A percentile compares a stretch with the other conserved stretches of the same genome.
These are phyloP conservation scores for Lophiotrema nucula DNA, from an alignment of 495 filamentous ascomycete species.

Conservation along the genomic window DNA sequence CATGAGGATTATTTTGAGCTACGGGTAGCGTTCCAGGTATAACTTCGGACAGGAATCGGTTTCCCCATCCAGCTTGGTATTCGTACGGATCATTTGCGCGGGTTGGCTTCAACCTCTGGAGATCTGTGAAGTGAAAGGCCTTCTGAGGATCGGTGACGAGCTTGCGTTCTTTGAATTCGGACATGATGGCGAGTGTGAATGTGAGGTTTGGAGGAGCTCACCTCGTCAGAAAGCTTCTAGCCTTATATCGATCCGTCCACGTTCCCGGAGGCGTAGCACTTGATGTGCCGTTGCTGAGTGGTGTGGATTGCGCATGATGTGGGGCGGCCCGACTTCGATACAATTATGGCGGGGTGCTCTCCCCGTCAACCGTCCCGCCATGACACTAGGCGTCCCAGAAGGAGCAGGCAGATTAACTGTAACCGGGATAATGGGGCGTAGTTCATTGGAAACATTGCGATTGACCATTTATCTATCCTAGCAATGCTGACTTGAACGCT, in stretches of 20 bases:
- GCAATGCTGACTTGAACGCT: slow-evolving; percentile 16
- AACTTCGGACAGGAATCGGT: slow-evolving; percentile 45
- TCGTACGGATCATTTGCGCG: slow-evolving; percentile 48
- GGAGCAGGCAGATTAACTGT: slow-evolving; percentile 1
- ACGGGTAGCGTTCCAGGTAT: slow-evolving; percentile 46
- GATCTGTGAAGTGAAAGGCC: slow-evolving; percentile 49
- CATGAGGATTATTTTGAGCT: slow-evolving; percentile 48
- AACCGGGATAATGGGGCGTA: slow-evolving; percentile 20
- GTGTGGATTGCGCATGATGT: slow-evolving; percentile 32
- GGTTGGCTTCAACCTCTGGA: slow-evolving; percentile 46
- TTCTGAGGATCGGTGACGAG: slow-evolving; percentile 44
- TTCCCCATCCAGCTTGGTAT: slow-evolving; percentile 46
- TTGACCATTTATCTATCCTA: slow-evolving; percentile 24
- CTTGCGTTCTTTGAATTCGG: slow-evolving; percentile 34
- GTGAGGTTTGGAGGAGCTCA: slow-evolving; percentile 4
- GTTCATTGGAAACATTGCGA: slow-evolving; percentile 17
- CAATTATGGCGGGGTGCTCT: slow-evolving; percentile 25
- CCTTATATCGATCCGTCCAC: slow-evolving; percentile 33
- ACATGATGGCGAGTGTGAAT: slow-evolving; percentile 11
- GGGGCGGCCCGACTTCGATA: slow-evolving; percentile 21
- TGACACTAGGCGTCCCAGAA: slow-evolving; percentile 7
- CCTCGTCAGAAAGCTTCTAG: slow-evolving; percentile 11
- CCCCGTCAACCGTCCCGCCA: slow-evolving; percentile 11
- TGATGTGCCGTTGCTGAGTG: slow-evolving; percentile 30
- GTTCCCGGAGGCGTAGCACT: slow-evolving; percentile 12